Evolutionary conservation across 1,139 yeast genomes (phyloP).

Genomic region (Scheffersomyces cryptocercus): DNA sequence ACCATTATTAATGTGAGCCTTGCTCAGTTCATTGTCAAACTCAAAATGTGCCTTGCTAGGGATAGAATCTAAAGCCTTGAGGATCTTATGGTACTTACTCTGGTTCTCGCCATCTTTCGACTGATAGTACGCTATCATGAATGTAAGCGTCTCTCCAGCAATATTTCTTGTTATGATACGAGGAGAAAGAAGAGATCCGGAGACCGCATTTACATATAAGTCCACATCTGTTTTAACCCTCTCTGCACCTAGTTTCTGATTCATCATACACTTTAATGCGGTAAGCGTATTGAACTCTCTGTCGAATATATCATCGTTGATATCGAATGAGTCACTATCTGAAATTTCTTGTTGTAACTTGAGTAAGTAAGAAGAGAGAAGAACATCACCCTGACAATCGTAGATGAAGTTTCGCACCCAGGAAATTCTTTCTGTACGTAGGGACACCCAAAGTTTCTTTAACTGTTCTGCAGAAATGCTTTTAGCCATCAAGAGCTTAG

Average conservation of each 20-base stretch:
- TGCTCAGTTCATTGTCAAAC: slow-evolving; percentile 10
- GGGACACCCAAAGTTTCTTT: slow-evolving; percentile 84
- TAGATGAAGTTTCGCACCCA: slow-evolving; percentile 84
- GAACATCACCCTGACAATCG: slow-evolving; percentile 86
- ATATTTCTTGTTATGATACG: slow-evolving; percentile 73
- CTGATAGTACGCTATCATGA: slow-evolving; percentile 45
- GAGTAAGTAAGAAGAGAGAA: slow-evolving; percentile 51
- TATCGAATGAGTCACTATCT: slow-evolving; percentile 35
- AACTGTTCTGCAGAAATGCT: slow-evolving; percentile 69
- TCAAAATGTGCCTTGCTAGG: slow-evolving; percentile 64
- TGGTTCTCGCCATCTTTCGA: slow-evolving; percentile 28
- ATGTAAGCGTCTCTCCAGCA: slow-evolving; percentile 73
- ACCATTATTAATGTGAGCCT: slow-evolving; percentile 1
- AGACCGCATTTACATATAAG: slow-evolving; percentile 41
- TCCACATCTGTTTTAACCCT: slow-evolving; percentile 44
- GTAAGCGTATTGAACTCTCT: slow-evolving; percentile 49
- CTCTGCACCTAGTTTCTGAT: slow-evolving; percentile 46
- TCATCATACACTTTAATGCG: slow-evolving; percentile 51
- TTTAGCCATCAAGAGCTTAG: slow-evolving; percentile 70
- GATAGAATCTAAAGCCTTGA: slow-evolving; percentile 62
- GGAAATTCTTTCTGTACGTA: slow-evolving; percentile 86
- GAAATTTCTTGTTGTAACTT: slow-evolving; percentile 42
- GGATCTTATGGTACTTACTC: slow-evolving; percentile 62
- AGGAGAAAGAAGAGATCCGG: slow-evolving; percentile 53
- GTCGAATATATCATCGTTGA: slow-evolving; percentile 47